Evolutionary conservation across 2,329 filamentous ascomycete genomes (phyloP).

Genomic region (Penicillium sp.): DNA sequence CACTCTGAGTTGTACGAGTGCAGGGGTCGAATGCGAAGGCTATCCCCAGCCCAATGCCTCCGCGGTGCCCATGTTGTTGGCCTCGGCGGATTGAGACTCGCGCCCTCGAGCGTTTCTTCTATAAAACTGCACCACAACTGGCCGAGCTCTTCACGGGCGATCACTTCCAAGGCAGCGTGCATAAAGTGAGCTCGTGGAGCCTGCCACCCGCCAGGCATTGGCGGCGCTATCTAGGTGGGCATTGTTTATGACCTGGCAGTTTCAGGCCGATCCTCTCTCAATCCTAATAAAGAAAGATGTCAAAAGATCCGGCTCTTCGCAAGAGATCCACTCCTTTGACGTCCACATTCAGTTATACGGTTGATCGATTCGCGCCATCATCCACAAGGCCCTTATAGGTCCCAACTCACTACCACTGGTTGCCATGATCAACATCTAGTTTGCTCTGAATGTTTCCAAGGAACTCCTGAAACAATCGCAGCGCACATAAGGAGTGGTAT

Average conservation of each 20-base stretch:
- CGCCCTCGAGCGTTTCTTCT: conserved; percentile 42
- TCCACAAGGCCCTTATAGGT: conserved; percentile 41
- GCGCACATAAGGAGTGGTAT: conserved; percentile 15
- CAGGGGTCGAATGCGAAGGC: conserved; percentile 14
- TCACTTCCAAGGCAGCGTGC: conserved; percentile 61
- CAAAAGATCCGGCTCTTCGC: neutral
- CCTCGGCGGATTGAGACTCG: conserved; percentile 3
- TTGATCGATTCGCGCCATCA: conserved; percentile 10
- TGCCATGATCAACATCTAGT: conserved; percentile 58
- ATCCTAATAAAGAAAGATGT: neutral
- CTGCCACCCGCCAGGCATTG: conserved; percentile 61
- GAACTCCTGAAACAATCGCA: conserved; percentile 26
- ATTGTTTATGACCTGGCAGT: conserved; percentile 58
- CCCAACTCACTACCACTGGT: conserved; percentile 44
- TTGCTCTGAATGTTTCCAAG: conserved; percentile 56
- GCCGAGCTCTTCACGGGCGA: conserved; percentile 63
- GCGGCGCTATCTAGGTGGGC: conserved; percentile 52
- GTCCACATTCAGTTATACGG: conserved; percentile 13
- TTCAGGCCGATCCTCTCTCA: conserved; percentile 32
- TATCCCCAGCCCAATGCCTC: conserved; percentile 4
- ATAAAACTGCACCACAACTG: conserved; percentile 56
- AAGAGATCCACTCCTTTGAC: neutral
- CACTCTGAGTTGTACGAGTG: conserved; percentile 7
- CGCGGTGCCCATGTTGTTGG: neutral
- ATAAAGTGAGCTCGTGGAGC: conserved; percentile 60